Conservation (phyloP, 257 asterid genomes). For the Ilex asprella region DNA sequence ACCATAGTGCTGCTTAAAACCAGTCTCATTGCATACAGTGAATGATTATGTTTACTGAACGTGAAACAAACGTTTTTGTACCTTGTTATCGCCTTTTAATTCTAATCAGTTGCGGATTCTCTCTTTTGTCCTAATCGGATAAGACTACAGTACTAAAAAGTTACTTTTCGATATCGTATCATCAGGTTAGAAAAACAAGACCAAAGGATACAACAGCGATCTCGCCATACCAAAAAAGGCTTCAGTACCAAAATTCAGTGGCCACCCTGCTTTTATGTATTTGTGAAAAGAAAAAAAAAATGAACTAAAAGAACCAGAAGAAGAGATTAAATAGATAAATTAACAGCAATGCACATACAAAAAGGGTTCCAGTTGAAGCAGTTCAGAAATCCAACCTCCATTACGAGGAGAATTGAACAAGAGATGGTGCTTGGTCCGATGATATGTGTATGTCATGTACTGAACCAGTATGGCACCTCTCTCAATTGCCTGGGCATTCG, state of each 20-base stretch:
- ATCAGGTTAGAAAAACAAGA: too few species aligned
- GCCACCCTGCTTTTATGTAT: constrained; percentile 18
- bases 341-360: constrained; percentile 23
- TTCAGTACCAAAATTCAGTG: constrained; percentile 21
- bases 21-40: neutral
- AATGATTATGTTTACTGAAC: too few species aligned
- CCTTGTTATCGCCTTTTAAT: too few species aligned
- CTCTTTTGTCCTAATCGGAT: too few species aligned
- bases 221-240: too few species aligned
- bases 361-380: constrained; percentile 13
- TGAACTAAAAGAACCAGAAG: constrained; percentile 3
- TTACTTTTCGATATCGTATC: too few species aligned
- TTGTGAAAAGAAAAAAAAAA: constrained; percentile 6
- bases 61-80: too few species aligned
- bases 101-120: too few species aligned
- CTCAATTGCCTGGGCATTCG: constrained; percentile 20
- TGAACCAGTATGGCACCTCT: constrained; percentile 10
- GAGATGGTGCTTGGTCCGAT: neutral
- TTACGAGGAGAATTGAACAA: constrained; percentile 15
- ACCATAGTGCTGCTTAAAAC: neutral
- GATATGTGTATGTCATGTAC: neutral
- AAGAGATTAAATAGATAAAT: constrained; percentile 5
- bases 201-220: too few species aligned
- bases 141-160: too few species aligned
- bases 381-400: constrained; percentile 17